Base-by-base conservation (phyloP, 768 basidiomycete species). In the Trametes sanguinea region DNA sequence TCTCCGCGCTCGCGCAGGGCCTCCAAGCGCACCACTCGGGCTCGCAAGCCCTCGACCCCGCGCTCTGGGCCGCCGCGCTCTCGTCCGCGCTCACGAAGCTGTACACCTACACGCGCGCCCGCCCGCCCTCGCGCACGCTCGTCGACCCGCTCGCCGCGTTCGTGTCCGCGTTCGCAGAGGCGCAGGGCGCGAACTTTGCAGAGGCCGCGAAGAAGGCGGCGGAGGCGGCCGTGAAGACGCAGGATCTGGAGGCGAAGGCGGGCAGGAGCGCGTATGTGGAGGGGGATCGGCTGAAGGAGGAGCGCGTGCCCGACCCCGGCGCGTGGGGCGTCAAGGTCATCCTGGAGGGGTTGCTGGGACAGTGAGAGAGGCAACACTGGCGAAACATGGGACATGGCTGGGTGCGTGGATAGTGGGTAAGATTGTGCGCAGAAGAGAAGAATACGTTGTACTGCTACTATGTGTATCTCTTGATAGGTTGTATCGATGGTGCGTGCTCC, bases 91-190 rank as follows among this genome's bases (percentile, higher is more conserved):
- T 89, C 17, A 69, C 70, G 22, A 84, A 83, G 64, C 76, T 94
- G 42, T 92, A 88, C 74, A 86, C 84, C 11, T 94, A 96, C 77
- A 97, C 94, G 3, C 87, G 86, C 32, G 95, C 95, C 13, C 86
- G 95, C 30, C 88, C 89, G 2, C 94, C 94, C 3, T 93, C 91
- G 2, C 86, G 95, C 68, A 97, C 95, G 7, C 85, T 98, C 39
- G 83, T 98, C n/a, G 95, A 98, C 75, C 94, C 95, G 7, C 81
- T 98, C 22, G 81, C 84, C 42, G 89, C 91, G 2, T 95, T 96
- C 73, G 79, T 90, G 45, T 72, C 78, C 3, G 74, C 79, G 17
- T 76, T 88, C 29, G 71, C 74, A 42, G 67, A 64, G 10, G 60
- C 69, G 46, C 67, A 73, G 60, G 65, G 68, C 22, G 57, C 57